phyloP scores from a whole-genome alignment of 2,329 filamentous ascomycete genomes.

The Whalleya microplaca region DNA sequence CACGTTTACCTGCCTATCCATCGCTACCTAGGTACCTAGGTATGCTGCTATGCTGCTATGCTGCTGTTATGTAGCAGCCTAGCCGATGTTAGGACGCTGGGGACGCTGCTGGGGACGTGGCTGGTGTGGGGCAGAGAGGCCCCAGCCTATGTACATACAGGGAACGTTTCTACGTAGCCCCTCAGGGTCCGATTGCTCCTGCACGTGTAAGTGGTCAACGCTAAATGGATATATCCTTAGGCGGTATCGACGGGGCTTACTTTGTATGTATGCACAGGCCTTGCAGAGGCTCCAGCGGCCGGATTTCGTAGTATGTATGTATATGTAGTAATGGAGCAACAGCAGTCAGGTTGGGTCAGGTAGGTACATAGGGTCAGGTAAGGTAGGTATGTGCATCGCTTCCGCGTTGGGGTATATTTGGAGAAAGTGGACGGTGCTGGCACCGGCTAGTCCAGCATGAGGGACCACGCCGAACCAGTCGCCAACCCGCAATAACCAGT shows the following conservation, averaged over 20 bases:
- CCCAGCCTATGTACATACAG: constrained; percentile 2
- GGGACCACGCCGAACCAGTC: background rate
- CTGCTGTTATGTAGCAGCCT: too few relatives aligned
- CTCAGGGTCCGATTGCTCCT: constrained; percentile 18
- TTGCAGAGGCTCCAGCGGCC: background rate
- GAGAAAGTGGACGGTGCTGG: background rate
- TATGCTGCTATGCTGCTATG: too few relatives aligned
- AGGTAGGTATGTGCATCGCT: background rate
- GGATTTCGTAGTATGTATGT: background rate
- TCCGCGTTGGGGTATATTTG: background rate
- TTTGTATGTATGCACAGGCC: background rate
- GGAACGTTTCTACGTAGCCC: constrained; percentile 14
- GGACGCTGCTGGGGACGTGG: too few relatives aligned
- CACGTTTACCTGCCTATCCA: background rate
- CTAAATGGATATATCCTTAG: background rate
- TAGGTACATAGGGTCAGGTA: too few relatives aligned
- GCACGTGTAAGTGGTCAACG: constrained; percentile 23
- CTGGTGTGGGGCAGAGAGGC: background rate
- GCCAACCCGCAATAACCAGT: background rate
- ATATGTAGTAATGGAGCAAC: background rate
- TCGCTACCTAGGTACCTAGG: background rate
- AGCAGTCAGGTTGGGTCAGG: too few relatives aligned
- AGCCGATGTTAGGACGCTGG: background rate
- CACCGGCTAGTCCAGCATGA: background rate
- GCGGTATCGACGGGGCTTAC: background rate